Percentiles rank a stretch among this genome's conserved stretches.
Evolutionary conservation across 2,329 filamentous ascomycete species (phyloP).

Genomic region (Cadophora gregata): DNA sequence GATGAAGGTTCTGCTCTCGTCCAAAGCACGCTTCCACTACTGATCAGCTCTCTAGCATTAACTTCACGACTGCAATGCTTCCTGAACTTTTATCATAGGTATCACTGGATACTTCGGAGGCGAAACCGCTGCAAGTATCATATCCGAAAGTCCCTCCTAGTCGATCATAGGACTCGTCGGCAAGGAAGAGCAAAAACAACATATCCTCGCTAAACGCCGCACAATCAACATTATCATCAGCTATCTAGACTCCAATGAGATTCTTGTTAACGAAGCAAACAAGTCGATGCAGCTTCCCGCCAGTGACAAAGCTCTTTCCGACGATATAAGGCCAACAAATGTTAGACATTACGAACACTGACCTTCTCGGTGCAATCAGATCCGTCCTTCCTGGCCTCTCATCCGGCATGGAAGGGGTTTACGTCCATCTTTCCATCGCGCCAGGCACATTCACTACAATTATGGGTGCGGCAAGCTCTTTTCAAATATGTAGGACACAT

Average conservation of each 20-base stretch:
- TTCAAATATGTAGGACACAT: constrained; percentile 52
- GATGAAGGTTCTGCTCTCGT: too few relatives aligned
- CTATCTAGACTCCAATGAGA: constrained; percentile 23
- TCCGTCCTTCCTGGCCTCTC: constrained; percentile 27
- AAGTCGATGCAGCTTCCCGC: constrained; percentile 31
- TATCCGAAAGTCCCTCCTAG: constrained; percentile 26
- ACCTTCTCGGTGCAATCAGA: constrained; percentile 18
- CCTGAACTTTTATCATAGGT: constrained; percentile 31
- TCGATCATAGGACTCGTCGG: constrained; percentile 30
- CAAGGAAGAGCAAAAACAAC: constrained; percentile 24
- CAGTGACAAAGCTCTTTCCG: not conserved
- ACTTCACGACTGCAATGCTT: constrained; percentile 27
- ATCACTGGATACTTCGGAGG: constrained; percentile 34
- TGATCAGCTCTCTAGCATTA: not conserved
- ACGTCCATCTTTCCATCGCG: constrained; percentile 33
- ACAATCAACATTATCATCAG: constrained; percentile 26
- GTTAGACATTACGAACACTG: constrained; percentile 25
- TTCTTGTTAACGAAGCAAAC: constrained; percentile 25
- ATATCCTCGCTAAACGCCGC: constrained; percentile 25
- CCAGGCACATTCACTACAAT: constrained; percentile 16
- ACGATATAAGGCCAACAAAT: not conserved
- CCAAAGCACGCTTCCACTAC: not conserved
- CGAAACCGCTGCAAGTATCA: constrained; percentile 23
- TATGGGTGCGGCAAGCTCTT: constrained; percentile 34
- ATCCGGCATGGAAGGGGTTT: constrained; percentile 18